A percentile compares a stretch with the other conserved stretches of the same genome.
These are phyloP conservation scores for Dioscorea alata DNA, from an alignment of 106 monocot genomes.

Conservation along the genomic window DNA sequence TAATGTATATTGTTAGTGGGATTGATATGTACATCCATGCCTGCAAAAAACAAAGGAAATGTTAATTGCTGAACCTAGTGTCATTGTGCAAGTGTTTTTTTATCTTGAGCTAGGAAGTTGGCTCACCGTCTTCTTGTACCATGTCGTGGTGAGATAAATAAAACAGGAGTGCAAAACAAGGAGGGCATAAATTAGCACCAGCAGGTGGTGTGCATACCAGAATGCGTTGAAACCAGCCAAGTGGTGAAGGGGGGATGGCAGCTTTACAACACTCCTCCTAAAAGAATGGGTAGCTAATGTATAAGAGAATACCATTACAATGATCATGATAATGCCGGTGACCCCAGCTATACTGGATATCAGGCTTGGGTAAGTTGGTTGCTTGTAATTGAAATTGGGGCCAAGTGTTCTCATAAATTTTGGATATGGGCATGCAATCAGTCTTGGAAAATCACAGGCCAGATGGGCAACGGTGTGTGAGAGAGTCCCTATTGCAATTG, in stretches of 20 bases:
- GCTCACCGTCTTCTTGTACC: slow-evolving; percentile 91
- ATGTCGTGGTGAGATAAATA: slow-evolving; percentile 74
- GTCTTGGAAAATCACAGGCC: slow-evolving; percentile 79
- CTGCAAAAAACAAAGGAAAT: slow-evolving; percentile 28
- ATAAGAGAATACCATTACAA: slow-evolving; percentile 80
- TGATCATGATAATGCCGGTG: slow-evolving; percentile 82
- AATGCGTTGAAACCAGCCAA: slow-evolving; percentile 96
- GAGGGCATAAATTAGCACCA: slow-evolving; percentile 62
- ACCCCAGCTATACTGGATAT: slow-evolving; percentile 49
- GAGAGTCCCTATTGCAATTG: slow-evolving; percentile 45
- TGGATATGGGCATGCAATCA: slow-evolving; percentile 44
- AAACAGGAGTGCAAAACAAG: slow-evolving; percentile 69
- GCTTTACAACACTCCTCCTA: slow-evolving; percentile 72
- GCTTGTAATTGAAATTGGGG: slow-evolving; percentile 55
- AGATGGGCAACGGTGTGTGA: slow-evolving; percentile 61
- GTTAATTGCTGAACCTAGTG: too few species aligned
- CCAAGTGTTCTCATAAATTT: slow-evolving; percentile 59
- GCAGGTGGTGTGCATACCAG: slow-evolving; percentile 95
- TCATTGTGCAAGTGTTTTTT: too few species aligned
- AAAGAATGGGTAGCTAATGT: slow-evolving; percentile 83
- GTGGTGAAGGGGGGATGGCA: slow-evolving; percentile 72
- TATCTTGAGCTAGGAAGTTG: neutral
- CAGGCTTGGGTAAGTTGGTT: slow-evolving; percentile 64
- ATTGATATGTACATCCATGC: slow-evolving; percentile 91
- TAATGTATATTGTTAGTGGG: slow-evolving; percentile 60